A percentile compares a stretch with the other conserved stretches of the same genome.
Conservation (phyloP, 306 rosid species). For the Begonia fuchsioides region DNA sequence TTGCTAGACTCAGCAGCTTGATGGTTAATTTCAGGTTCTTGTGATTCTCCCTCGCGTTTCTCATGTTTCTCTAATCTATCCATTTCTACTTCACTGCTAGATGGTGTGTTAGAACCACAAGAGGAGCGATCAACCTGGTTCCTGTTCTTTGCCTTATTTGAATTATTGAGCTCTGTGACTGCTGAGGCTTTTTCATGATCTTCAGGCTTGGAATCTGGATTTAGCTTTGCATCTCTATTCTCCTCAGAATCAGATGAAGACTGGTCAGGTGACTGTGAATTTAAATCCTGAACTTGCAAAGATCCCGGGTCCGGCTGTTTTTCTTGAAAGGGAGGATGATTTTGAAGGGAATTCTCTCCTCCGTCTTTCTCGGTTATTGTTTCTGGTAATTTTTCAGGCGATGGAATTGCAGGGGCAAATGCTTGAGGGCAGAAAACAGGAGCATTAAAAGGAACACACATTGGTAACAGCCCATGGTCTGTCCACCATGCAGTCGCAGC, state of each 20-base stretch:
- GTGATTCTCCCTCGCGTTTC: constrained; percentile 39
- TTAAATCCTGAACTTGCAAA: constrained; percentile 38
- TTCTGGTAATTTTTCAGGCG: constrained; percentile 33
- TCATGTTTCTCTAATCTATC: constrained; percentile 62
- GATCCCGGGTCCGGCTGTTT: constrained; percentile 36
- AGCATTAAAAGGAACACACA: constrained; percentile 68
- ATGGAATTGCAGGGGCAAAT: constrained; percentile 27
- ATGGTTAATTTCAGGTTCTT: constrained; percentile 36
- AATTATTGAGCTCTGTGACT: constrained; percentile 43
- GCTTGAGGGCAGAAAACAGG: constrained; percentile 35
- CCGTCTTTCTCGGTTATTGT: constrained; percentile 22
- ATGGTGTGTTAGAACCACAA: constrained; percentile 85
- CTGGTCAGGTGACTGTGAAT: constrained; percentile 33
- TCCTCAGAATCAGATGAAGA: constrained; percentile 48
- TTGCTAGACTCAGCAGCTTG: constrained; percentile 35
- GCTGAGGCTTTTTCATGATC: constrained; percentile 30
- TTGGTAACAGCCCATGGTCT: constrained; percentile 79
- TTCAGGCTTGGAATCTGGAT: constrained; percentile 25
- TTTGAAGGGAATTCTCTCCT: constrained; percentile 31
- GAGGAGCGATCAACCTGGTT: constrained; percentile 88
- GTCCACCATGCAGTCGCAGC: constrained; percentile 99
- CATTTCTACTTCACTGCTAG: constrained; percentile 78
- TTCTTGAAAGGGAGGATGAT: constrained; percentile 34
- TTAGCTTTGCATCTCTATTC: constrained; percentile 41
- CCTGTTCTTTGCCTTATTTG: constrained; percentile 29